Evolutionary conservation across 129 eudicot species (phyloP).

Genomic region (Flaveria robusta): DNA sequence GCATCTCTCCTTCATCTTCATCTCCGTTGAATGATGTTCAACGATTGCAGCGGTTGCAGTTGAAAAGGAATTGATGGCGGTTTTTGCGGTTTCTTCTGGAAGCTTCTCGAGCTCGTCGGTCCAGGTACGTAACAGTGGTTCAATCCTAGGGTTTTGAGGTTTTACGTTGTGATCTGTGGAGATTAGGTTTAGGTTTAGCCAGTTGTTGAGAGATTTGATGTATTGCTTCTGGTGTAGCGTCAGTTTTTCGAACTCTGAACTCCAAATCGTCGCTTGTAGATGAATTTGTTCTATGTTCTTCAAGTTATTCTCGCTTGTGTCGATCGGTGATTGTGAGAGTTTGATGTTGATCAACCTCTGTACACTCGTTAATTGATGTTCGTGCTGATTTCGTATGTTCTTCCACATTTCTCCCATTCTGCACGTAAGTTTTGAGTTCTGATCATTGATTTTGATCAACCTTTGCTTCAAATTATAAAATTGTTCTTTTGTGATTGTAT

Average conservation of each 20-base stretch:
- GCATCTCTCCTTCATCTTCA: constrained; percentile 49
- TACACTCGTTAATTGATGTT: constrained; percentile 47
- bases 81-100: constrained; percentile 60
- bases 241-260: constrained; percentile 53
- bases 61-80: constrained; percentile 51
- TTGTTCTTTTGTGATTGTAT: no score
- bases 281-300: constrained; percentile 50
- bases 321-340: constrained; percentile 45
- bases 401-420: constrained; percentile 88
- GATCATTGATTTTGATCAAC: background rate
- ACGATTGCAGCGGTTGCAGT: constrained; percentile 45
- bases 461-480: background rate
- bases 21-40: constrained; percentile 54
- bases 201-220: constrained; percentile 50
- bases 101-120: constrained; percentile 63
- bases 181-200: constrained; percentile 64
- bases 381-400: constrained; percentile 53
- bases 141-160: constrained; percentile 56
- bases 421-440: constrained; percentile 18
- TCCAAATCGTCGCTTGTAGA: constrained; percentile 59
- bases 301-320: constrained; percentile 53
- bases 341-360: constrained; percentile 40
- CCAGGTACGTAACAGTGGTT: constrained; percentile 58
- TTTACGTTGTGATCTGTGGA: constrained; percentile 53
- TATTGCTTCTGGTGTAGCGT: constrained; percentile 54